phyloP scores from a whole-genome alignment of 257 asterid genomes.

The Jacaranda mimosifolia region DNA sequence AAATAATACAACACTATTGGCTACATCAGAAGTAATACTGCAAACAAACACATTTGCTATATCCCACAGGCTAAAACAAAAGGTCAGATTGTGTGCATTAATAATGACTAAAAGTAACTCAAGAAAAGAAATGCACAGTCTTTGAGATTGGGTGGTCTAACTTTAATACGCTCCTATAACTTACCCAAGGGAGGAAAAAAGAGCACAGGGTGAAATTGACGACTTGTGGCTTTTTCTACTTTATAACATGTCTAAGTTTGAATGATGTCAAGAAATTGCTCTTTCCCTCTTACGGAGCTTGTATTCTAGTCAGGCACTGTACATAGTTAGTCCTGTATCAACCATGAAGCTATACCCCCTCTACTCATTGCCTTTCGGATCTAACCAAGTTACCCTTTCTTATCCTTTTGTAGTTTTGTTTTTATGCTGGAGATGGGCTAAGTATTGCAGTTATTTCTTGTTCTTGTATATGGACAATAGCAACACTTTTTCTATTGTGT shows the following conservation, averaged over 20 bases:
- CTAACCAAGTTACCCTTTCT: background rate
- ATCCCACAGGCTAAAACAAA: background rate
- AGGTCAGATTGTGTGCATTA: background rate
- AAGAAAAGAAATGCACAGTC: too few relatives aligned
- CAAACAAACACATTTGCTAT: background rate
- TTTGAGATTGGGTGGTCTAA: background rate
- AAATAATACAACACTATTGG: constrained; percentile 4
- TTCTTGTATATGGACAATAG: background rate
- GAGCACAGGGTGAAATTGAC: background rate
- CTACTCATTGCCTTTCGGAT: too few relatives aligned
- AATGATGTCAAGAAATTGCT: background rate
- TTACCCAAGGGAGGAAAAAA: background rate
- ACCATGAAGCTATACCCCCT: too few relatives aligned
- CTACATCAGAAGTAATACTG: background rate
- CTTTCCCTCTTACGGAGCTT: background rate
- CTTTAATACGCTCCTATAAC: background rate
- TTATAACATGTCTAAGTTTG: constrained; percentile 7
- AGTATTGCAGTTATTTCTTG: background rate
- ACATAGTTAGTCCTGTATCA: background rate
- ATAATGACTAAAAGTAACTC: background rate
- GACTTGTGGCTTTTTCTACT: background rate
- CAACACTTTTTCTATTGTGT: background rate
- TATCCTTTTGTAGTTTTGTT: background rate
- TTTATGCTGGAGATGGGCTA: constrained; percentile 3
- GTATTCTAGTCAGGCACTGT: background rate